Evolutionary conservation across 106 monocot species (phyloP).

Genomic region (Acorus calamus): DNA sequence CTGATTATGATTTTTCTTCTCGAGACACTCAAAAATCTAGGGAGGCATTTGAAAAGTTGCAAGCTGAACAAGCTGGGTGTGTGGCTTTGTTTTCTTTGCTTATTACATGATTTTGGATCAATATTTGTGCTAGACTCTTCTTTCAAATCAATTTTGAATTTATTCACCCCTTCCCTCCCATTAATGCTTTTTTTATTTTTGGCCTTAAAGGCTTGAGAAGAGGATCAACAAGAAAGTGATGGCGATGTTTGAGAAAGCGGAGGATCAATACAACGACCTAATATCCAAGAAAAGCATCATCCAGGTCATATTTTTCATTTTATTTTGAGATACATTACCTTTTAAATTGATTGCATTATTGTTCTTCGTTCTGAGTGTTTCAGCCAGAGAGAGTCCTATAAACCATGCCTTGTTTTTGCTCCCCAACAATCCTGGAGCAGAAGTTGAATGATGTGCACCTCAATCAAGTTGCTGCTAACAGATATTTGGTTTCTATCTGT

Average conservation of each 20-base stretch:
- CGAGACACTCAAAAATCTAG: slow-evolving; percentile 50
- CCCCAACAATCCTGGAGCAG: too few species aligned
- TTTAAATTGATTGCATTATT: background rate
- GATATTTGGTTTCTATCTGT: slow-evolving; percentile 1
- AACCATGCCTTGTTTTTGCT: too few species aligned
- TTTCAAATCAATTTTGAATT: too few species aligned
- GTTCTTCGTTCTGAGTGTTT: too few species aligned
- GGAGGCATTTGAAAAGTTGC: slow-evolving; percentile 66
- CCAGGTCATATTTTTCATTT: slow-evolving; percentile 31
- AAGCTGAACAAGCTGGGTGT: slow-evolving; percentile 67
- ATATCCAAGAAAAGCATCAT: slow-evolving; percentile 87
- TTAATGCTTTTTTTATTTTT: background rate
- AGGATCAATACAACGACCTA: slow-evolving; percentile 88
- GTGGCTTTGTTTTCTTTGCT: slow-evolving; percentile 6
- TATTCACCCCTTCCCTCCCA: background rate
- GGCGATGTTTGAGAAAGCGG: slow-evolving; percentile 98
- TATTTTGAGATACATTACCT: background rate
- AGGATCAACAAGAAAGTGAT: slow-evolving; percentile 97
- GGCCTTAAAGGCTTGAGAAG: slow-evolving; percentile 68
- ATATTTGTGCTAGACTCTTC: too few species aligned
- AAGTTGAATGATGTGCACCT: too few species aligned
- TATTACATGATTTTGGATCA: background rate
- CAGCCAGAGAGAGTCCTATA: too few species aligned
- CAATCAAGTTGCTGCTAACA: background rate
- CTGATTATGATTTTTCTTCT: slow-evolving; percentile 86